Conservation (phyloP, 1,284 basidiomycete genomes). For the Laetiporus sulphureus region DNA sequence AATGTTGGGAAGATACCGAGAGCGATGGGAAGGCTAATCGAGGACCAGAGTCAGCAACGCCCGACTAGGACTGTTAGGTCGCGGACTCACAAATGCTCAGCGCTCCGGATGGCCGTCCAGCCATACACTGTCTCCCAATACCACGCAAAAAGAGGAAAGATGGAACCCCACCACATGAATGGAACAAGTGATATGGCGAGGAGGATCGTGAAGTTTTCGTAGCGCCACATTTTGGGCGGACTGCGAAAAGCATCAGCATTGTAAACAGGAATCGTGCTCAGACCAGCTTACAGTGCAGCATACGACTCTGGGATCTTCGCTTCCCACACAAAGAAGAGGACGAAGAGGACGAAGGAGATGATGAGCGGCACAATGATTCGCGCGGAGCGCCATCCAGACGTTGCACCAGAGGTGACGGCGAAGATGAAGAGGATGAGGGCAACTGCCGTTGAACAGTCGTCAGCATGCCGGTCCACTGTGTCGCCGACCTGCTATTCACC, state of each 20-base stretch:
- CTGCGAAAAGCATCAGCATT: conserved; percentile 1
- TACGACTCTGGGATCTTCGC: conserved; percentile 22
- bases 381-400: conserved; percentile 30
- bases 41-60: background rate
- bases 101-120: conserved; percentile 12
- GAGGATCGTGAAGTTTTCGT: conserved; percentile 14
- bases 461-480: conserved; percentile 1
- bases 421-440: conserved; percentile 36
- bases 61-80: background rate
- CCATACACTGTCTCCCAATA: conserved; percentile 11
- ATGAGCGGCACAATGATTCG: conserved; percentile 29
- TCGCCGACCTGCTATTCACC: conserved; percentile 22
- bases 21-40: conserved; percentile 11
- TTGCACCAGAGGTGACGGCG: conserved; percentile 33
- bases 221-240: conserved; percentile 16
- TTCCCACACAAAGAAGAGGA: conserved; percentile 36
- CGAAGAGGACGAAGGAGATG: conserved; percentile 28
- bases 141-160: conserved; percentile 9
- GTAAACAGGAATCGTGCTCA: background rate
- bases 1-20: conserved; percentile 5
- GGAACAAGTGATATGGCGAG: conserved; percentile 10
- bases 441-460: conserved; percentile 11
- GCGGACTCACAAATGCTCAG: conserved; percentile 11
- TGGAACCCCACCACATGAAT: conserved; percentile 14
- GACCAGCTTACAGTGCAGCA: conserved; percentile 28